Evolutionary conservation across 164 flowering plant genomes (phyloP).

Genomic region (Berberis vulgaris): DNA sequence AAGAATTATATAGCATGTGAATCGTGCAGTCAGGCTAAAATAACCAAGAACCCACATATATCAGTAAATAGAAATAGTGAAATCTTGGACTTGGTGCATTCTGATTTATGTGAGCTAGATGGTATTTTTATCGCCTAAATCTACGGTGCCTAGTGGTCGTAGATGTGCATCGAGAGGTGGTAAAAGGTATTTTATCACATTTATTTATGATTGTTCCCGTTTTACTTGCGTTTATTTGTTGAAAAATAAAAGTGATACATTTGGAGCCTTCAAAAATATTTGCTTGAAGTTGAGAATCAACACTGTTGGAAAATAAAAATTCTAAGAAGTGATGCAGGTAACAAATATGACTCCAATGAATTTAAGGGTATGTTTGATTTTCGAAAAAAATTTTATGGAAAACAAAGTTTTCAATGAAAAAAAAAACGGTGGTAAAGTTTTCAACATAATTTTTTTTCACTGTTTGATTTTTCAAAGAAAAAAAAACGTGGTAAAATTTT

Average conservation of each 20-base stretch:
- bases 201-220: neutral
- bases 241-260: neutral
- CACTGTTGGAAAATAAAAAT: neutral
- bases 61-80: neutral
- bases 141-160: no score
- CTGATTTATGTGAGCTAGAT: neutral
- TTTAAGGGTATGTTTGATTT: no score
- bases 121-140: no score
- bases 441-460: no score
- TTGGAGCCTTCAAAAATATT: neutral
- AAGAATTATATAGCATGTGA: neutral
- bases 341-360: neutral
- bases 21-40: neutral
- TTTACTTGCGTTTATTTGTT: conserved; percentile 4
- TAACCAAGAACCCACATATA: neutral
- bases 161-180: neutral
- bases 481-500: no score
- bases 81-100: neutral
- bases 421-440: no score
- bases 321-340: neutral
- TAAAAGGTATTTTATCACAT: neutral
- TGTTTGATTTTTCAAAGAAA: no score
- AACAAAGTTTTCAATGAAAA: no score
- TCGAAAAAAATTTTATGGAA: no score
- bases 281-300: neutral